These are phyloP conservation scores for Trichoderma koningiopsis DNA, from an alignment of 2,329 filamentous ascomycete genomes.

Conservation along the genomic window DNA sequence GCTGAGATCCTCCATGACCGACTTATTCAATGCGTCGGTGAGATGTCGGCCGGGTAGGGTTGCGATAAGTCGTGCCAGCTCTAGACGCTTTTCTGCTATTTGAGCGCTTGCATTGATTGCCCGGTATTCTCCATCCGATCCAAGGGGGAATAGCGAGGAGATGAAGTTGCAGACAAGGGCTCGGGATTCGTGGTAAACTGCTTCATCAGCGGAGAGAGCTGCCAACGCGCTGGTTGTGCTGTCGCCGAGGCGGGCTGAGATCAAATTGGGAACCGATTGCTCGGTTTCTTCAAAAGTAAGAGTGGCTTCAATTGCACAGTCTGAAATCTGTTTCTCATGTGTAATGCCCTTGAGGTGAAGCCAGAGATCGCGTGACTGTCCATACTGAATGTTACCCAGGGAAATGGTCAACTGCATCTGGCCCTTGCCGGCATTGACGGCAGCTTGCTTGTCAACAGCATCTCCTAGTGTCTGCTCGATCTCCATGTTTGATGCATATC, in stretches of 20 bases:
- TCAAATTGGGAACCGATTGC: not conserved
- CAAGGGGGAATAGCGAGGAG: constrained; percentile 46
- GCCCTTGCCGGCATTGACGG: constrained; percentile 28
- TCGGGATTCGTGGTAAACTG: constrained; percentile 56
- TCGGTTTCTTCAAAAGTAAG: constrained; percentile 41
- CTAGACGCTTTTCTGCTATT: constrained; percentile 31
- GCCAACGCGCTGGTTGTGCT: constrained; percentile 30
- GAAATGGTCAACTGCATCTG: constrained; percentile 41
- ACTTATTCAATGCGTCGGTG: constrained; percentile 45
- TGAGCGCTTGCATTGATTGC: constrained; percentile 23
- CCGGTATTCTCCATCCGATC: constrained; percentile 26
- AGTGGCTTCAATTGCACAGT: constrained; percentile 30
- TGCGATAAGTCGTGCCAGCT: constrained; percentile 39
- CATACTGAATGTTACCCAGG: constrained; percentile 60
- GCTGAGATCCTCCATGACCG: constrained; percentile 53
- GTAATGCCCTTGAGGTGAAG: constrained; percentile 39
- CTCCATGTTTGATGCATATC: constrained; percentile 40
- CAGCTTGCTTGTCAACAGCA: constrained; percentile 41
- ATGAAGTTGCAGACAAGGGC: constrained; percentile 54
- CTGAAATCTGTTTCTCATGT: not conserved
- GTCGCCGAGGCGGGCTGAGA: constrained; percentile 16
- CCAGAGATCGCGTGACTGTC: constrained; percentile 61
- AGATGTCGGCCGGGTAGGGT: constrained; percentile 41
- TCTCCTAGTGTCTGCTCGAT: constrained; percentile 46
- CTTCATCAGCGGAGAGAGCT: constrained; percentile 38